These are phyloP conservation scores for Aphanomyces astaci DNA, from an alignment of 352 stramenopile genomes.

Conservation along the genomic window DNA sequence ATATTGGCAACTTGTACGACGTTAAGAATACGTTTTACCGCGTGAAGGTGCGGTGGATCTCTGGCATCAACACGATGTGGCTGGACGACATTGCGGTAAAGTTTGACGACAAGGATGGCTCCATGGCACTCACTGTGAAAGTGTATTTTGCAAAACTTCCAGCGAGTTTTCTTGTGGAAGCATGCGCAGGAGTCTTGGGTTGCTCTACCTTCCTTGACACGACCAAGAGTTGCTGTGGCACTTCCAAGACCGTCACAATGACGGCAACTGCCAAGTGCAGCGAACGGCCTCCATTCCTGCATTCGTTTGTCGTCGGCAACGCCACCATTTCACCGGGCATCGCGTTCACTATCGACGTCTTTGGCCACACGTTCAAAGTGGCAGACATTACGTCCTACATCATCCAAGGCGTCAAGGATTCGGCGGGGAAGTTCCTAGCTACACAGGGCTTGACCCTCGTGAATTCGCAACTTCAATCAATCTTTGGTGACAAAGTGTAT, in stretches of 20 bases:
- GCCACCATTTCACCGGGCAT: not conserved
- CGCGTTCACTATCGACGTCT: not conserved
- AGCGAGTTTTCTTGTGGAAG: constrained; percentile 7
- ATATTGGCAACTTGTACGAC: constrained; percentile 9
- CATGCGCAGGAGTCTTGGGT: not conserved
- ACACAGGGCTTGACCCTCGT: not conserved
- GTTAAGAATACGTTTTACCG: constrained; percentile 14
- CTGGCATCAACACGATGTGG: constrained; percentile 9
- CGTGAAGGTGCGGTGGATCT: constrained; percentile 16
- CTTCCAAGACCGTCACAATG: not conserved
- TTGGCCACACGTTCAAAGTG: constrained; percentile 4
- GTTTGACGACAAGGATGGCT: not conserved
- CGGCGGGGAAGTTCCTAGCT: not conserved
- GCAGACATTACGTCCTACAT: not conserved
- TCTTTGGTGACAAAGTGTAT: constrained; percentile 12
- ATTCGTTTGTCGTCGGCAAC: not conserved
- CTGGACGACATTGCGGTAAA: not conserved
- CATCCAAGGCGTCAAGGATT: constrained; percentile 7
- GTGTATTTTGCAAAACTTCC: constrained; percentile 3
- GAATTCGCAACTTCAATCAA: not conserved
- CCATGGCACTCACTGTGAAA: not conserved
- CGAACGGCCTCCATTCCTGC: not conserved
- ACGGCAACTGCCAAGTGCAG: not conserved
- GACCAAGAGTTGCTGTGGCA: constrained; percentile 5
- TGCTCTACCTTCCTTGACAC: constrained; percentile 8